Percentiles rank a stretch among this genome's conserved stretches.
These are phyloP conservation scores for Chalaropsis thielavioides DNA, from an alignment of 2,329 filamentous ascomycete species.

Conservation along the genomic window DNA sequence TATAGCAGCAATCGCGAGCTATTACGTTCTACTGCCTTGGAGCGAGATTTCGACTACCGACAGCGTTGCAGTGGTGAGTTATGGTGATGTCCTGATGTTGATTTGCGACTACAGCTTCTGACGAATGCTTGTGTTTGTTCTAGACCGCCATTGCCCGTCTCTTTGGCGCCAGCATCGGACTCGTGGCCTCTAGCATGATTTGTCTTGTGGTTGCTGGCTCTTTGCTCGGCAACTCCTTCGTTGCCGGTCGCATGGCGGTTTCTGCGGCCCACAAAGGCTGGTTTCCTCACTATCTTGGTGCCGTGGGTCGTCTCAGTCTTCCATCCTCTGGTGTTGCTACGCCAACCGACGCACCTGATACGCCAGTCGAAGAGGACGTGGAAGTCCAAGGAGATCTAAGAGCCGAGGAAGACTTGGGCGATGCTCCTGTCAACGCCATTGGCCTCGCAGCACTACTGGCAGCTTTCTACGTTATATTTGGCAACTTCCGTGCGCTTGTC, in stretches of 20 bases:
- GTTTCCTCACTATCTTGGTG: conserved; percentile 33
- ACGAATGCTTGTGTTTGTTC: not conserved
- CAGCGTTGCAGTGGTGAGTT: conserved; percentile 46
- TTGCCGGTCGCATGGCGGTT: conserved; percentile 46
- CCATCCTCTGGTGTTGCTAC: conserved; percentile 15
- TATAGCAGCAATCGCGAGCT: conserved; percentile 44
- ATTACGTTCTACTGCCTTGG: conserved; percentile 50
- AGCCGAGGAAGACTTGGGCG: conserved; percentile 24
- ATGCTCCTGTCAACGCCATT: conserved; percentile 41
- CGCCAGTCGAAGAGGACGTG: not conserved
- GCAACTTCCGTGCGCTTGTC: conserved; percentile 45
- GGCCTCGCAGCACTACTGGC: conserved; percentile 36
- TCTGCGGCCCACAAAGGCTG: conserved; percentile 40
- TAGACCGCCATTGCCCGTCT: conserved; percentile 42
- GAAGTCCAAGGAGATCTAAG: not conserved
- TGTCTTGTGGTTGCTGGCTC: conserved; percentile 48
- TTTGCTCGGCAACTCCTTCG: conserved; percentile 47
- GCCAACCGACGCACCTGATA: conserved; percentile 10
- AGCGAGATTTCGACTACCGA: conserved; percentile 41
- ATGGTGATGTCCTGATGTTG: not conserved
- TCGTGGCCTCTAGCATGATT: conserved; percentile 40
- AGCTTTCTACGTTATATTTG: conserved; percentile 43
- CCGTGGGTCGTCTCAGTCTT: conserved; percentile 32
- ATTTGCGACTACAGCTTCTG: not conserved
- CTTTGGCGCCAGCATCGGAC: conserved; percentile 38